These are phyloP conservation scores for Malassezia arunalokei DNA, from an alignment of 1,284 basidiomycete genomes.

Conservation along the genomic window DNA sequence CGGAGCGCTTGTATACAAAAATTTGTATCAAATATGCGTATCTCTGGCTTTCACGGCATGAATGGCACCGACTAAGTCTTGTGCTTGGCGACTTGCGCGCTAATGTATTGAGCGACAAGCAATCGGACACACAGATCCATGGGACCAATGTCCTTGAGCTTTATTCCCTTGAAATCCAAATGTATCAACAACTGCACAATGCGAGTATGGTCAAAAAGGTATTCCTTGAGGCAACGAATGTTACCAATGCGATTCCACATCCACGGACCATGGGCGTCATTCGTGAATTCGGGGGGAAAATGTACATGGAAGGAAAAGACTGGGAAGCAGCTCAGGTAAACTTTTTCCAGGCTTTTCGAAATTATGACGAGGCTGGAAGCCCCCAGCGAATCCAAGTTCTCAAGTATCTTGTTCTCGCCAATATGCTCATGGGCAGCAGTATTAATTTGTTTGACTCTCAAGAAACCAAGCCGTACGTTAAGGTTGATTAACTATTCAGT, in stretches of 20 bases:
- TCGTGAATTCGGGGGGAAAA: constrained; percentile 97
- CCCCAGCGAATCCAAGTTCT: constrained; percentile 92
- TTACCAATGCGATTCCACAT: constrained; percentile 93
- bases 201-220: constrained; percentile 72
- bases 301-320: constrained; percentile 99
- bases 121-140: constrained; percentile 68
- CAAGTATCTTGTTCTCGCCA: constrained; percentile 93
- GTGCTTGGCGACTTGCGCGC: constrained; percentile 50
- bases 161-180: constrained; percentile 95
- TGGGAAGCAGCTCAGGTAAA: constrained; percentile 94
- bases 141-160: constrained; percentile 93
- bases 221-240: constrained; percentile 55
- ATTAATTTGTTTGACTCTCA: constrained; percentile 99
- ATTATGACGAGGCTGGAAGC: constrained; percentile 95
- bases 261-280: constrained; percentile 98
- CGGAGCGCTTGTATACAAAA: constrained; percentile 90
- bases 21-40: constrained; percentile 95
- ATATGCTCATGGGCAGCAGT: constrained; percentile 95
- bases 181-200: constrained; percentile 93
- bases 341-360: constrained; percentile 96
- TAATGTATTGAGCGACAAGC: constrained; percentile 52
- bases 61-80: constrained; percentile 60
- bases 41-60: constrained; percentile 87
- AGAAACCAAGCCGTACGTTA: constrained; percentile 82
- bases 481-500: constrained; percentile 47